Percentiles rank a stretch among this genome's conserved stretches.
phyloP scores from a whole-genome alignment of 1,284 basidiomycete species.

The Cystobasidium slooffiae region DNA sequence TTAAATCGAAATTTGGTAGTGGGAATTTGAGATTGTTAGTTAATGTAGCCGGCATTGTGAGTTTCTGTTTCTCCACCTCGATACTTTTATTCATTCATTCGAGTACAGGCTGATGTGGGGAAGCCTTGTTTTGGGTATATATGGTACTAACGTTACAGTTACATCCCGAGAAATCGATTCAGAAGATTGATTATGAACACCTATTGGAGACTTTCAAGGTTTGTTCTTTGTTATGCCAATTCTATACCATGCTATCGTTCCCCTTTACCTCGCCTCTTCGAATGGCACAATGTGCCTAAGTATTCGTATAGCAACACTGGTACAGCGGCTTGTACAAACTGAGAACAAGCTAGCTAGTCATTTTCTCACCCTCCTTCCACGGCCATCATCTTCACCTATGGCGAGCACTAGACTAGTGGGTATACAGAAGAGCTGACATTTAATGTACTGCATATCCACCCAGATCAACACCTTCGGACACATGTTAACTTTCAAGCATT shows the following conservation, averaged over 20 bases:
- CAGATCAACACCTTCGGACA: constrained; percentile 62
- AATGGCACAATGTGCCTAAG: no score
- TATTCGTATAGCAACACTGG: no score
- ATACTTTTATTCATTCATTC: neutral
- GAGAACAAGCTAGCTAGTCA: no score
- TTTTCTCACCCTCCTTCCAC: no score
- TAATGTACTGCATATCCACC: constrained; percentile 43
- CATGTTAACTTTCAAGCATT: constrained; percentile 61
- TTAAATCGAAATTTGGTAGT: constrained; percentile 57
- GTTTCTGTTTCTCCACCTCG: constrained; percentile 39
- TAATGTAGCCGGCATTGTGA: constrained; percentile 60
- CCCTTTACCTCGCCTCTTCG: no score
- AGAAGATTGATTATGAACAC: constrained; percentile 56
- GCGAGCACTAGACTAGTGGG: neutral
- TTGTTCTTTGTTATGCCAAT: neutral
- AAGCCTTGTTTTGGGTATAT: neutral
- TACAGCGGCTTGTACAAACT: no score
- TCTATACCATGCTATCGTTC: neutral
- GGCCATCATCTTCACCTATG: no score
- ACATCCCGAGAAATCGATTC: constrained; percentile 61
- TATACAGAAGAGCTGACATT: constrained; percentile 43
- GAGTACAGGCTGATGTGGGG: neutral
- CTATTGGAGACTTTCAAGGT: constrained; percentile 55
- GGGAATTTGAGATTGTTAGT: constrained; percentile 58
- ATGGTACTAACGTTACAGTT: constrained; percentile 53